Base-by-base conservation (phyloP, 1,284 basidiomycete genomes). In the Somion occarium region DNA sequence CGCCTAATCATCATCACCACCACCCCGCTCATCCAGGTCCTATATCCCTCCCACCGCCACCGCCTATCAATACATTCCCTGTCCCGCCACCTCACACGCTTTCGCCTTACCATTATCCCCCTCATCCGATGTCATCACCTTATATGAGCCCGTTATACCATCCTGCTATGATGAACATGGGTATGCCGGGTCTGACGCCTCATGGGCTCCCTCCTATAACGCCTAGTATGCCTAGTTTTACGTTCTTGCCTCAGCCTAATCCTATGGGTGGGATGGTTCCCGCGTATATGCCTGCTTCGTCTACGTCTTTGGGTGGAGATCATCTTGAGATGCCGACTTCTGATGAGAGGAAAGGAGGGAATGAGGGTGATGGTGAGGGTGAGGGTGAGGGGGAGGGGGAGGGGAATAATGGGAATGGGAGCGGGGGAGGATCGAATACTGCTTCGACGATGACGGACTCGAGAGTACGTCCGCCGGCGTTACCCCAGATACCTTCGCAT, bases 211-310 rank as follows among this genome's bases (percentile, higher is more conserved):
- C 85, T 19, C 84, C 85, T 1, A 86, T 90, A 49, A 90, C 87
- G 23, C 86, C 86, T 1, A 83, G 82, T 56, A 90, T 90, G 87
- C 86, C 86, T 4, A 76, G 83, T 9, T 90, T 89, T 67, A 80
- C 76, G 20, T 88, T 88, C 65, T 68, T 79, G 38, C 74, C 76
- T 38, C 78, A 80, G 39, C 66, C 59, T 38, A 65, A 61, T 20
- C 64, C 68, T 2, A 27, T 47, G 45, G 59, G 47, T 11, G n/a
- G n/a, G n/a, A 27, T 43, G 26, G 23, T 38, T 7, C 19, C 26
- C 11, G n/a, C 38, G 20, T 19, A 41, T 34, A 7, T 30, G 18
- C 25, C 50, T 5, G 34, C 13, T 4, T 26, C 42, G 3, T 26
- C 27, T 9, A 9, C 19, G 2, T 22, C 27, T 11, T 7, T 12